Evolutionary conservation across 805 yeast genomes (phyloP).

Genomic region (Debaryomyces tyrocola): DNA sequence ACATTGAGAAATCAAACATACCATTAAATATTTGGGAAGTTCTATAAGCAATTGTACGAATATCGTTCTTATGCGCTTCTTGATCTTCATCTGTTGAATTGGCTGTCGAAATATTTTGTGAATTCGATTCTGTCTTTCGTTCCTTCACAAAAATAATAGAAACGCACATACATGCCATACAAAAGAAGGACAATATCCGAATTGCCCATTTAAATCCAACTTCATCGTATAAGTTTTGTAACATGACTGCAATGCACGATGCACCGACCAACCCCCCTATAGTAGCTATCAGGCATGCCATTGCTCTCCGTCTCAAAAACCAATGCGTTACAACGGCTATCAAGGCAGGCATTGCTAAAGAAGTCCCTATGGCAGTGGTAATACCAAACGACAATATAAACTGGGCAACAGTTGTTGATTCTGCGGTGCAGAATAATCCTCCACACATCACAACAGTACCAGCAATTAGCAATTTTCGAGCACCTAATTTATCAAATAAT

Average conservation of each 20-base stretch:
- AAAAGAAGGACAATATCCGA: slow-evolving; percentile 22
- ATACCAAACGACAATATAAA: slow-evolving; percentile 27
- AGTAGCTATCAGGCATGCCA: slow-evolving; percentile 27
- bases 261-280: slow-evolving; percentile 32
- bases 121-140: slow-evolving; percentile 8
- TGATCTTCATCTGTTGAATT: not conserved
- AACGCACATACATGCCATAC: slow-evolving; percentile 15
- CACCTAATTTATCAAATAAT: slow-evolving; percentile 26
- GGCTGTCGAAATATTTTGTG: too few relatives aligned
- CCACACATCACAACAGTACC: slow-evolving; percentile 20
- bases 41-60: not conserved
- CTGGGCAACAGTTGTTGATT: slow-evolving; percentile 22
- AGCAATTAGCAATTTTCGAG: slow-evolving; percentile 17
- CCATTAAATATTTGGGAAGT: slow-evolving; percentile 24
- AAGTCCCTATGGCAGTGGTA: slow-evolving; percentile 26
- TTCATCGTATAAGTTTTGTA: slow-evolving; percentile 20
- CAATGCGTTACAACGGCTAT: slow-evolving; percentile 28
- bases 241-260: slow-evolving; percentile 25
- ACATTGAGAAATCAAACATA: slow-evolving; percentile 21
- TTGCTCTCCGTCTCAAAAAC: slow-evolving; percentile 24
- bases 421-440: slow-evolving; percentile 28
- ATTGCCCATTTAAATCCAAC: slow-evolving; percentile 32
- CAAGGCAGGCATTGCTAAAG: slow-evolving; percentile 29
- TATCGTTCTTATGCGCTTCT: not conserved
- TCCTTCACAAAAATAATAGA: slow-evolving; percentile 20